Base-by-base conservation (phyloP, 2,329 filamentous ascomycete species). In the Aspergillus sp. region DNA sequence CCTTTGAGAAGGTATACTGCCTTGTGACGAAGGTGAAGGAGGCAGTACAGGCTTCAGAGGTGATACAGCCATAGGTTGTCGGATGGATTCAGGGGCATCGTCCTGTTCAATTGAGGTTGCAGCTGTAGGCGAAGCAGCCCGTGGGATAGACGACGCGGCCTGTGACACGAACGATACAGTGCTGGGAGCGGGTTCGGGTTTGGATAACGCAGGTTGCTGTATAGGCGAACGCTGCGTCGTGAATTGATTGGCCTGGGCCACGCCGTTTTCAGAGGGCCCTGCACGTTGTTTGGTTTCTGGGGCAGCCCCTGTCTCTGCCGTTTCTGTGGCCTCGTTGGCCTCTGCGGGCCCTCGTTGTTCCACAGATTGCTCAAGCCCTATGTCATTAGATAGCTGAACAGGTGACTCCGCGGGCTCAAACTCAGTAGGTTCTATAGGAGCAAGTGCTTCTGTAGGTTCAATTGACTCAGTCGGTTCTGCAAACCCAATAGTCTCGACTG, bases 1-100 rank as follows among this genome's bases (percentile, higher is more conserved):
- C 27, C 49, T 49, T 38, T 50, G 50, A 17, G 41, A 38, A 41
- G 49, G 43, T 17, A 46, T 47, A 32, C 41, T 43, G 19, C 42
- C 35, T 39, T 57, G 49, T 45, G 47, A 48, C 10, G 48, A 37
- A 22, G 50, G 51, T 22, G 49, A 52, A 13, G 41, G 37, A 20
- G 10, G 37, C 17, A 12, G 37, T 5, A 39, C 37, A 4, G 37
- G 37, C 17, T 19, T 39, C 9, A 39, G 17, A 39, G 37, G 37
- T 13, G 37, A 39, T 9, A 9, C 7, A 7, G 33, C n/a, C 33
- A 15, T 6, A 7, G 33, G 33, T 5, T n/a, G 33, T 7, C 9
- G 33, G 17, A 30, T 30, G 25, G 33, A 1, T 19, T 10, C 37
- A 22, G 19, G 2, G 17, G 17, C 5, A 3, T 13, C 2, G n/a